Conservation (phyloP, 1,284 basidiomycete genomes). For the Caloboletus inedulis region DNA sequence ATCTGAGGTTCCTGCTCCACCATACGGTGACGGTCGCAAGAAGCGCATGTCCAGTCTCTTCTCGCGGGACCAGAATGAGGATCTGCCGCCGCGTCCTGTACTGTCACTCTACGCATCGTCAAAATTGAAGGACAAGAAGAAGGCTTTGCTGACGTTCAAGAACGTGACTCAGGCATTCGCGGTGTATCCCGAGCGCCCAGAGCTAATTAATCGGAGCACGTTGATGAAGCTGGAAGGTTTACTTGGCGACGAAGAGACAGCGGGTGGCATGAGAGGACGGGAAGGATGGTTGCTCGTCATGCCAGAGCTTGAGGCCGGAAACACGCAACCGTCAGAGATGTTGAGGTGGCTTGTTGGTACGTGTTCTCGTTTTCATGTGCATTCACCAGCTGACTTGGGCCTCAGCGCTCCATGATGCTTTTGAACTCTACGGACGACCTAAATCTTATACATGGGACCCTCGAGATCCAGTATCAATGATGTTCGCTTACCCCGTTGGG, state of each 20-base stretch:
- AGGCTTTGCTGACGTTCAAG: slow-evolving; percentile 55
- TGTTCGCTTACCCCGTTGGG: slow-evolving; percentile 83
- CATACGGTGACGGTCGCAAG: slow-evolving; percentile 38
- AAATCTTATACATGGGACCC: slow-evolving; percentile 85
- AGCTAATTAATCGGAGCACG: slow-evolving; percentile 82
- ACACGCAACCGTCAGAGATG: slow-evolving; percentile 69
- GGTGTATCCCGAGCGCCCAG: slow-evolving; percentile 93
- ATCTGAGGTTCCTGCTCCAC: slow-evolving; percentile 14
- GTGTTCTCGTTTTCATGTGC: slow-evolving; percentile 18
- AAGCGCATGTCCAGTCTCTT: slow-evolving; percentile 72
- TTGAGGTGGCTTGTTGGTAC: slow-evolving; percentile 90
- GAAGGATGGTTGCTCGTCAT: slow-evolving; percentile 88
- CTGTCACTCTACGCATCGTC: slow-evolving; percentile 59
- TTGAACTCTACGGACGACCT: slow-evolving; percentile 84
- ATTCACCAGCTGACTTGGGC: slow-evolving; percentile 8
- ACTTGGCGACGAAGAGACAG: slow-evolving; percentile 74
- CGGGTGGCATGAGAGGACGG: slow-evolving; percentile 52
- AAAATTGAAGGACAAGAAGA: slow-evolving; percentile 71
- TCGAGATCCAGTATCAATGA: slow-evolving; percentile 67
- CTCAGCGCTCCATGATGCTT: slow-evolving; percentile 81
- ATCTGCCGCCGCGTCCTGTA: slow-evolving; percentile 27
- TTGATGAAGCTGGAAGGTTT: slow-evolving; percentile 85
- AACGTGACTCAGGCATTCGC: slow-evolving; percentile 74
- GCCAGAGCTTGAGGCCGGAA: slow-evolving; percentile 66
- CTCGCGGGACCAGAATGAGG: slow-evolving; percentile 40